Evolutionary conservation across 2,329 filamentous ascomycete genomes (phyloP), one percentile per base, ranked within the genome.

Genomic region (Zopfia rhizophila): DNA sequence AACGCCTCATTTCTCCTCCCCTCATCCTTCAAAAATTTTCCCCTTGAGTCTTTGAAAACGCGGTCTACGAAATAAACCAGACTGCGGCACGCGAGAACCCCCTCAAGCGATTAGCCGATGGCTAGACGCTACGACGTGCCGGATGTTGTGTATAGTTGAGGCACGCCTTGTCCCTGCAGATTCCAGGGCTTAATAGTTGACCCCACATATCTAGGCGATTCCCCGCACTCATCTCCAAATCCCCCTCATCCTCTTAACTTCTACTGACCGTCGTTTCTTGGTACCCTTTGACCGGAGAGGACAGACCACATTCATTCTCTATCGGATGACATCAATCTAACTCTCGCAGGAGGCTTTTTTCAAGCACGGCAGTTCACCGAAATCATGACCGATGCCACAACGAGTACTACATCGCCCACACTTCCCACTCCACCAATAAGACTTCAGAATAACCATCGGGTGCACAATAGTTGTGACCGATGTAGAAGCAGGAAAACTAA

Each of bases 401-500:
- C n/a, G n/a, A n/a, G n/a, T n/a, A n/a, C 60, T 22, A 53, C 49
- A 30, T 55, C 60, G 43, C 29, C 47, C 24, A 36, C 24, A 24
- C 45, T 43, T 32, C 16, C 43, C 16, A 21, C 32, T 28, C 18
- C 22, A 14, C 39, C 55, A 38, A 56, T 42, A 50, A 63, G 66
- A 46, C 54, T 54, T 27, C 58, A 60, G n/a, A 62, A 56, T 40
- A 42, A 57, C 35, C 65, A 70, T 36, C 62, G 68, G 38, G 68
- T 69, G 39, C 68, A 71, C 51, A 66, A 56, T 50, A 69, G 65
- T 53, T 72, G 69, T 45, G 69, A 72, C 50, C 56, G 69, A 31
- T 72, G 69, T 56, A 61, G 68, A 30, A 70, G 65, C 38, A 53
- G 69, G 31, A 72, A 72, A 24, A 72, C 69, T 17, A 72, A 72